These are phyloP conservation scores for Monosporascus sp. DNA, from an alignment of 2,329 filamentous ascomycete genomes.

Conservation along the genomic window DNA sequence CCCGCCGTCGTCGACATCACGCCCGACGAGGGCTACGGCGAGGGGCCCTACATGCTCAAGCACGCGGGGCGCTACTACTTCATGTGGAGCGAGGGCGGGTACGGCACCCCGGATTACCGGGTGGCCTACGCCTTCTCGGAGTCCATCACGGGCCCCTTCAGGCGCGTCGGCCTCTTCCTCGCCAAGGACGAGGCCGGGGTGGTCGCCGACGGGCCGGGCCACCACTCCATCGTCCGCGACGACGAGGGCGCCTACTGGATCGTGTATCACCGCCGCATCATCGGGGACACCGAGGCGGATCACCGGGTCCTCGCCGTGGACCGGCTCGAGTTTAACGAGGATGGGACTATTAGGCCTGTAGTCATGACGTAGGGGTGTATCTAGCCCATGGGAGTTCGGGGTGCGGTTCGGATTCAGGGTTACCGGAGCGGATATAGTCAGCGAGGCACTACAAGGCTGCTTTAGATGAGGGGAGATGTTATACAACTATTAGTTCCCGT, in stretches of 20 bases:
- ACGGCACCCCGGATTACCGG: constrained; percentile 2
- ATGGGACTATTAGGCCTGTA: not conserved
- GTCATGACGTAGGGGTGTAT: not conserved
- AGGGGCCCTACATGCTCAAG: constrained; percentile 3
- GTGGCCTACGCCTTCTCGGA: constrained; percentile 2
- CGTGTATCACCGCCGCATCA: constrained; percentile 2
- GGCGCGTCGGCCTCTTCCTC: constrained; percentile 1
- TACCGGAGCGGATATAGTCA: too few species aligned
- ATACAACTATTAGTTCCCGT: too few species aligned
- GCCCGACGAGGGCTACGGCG: constrained; percentile 2
- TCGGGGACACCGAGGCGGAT: not conserved
- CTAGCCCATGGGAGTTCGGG: too few species aligned
- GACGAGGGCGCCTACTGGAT: constrained; percentile 2
- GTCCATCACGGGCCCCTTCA: constrained; percentile 1
- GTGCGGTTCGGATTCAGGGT: too few species aligned
- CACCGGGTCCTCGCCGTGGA: constrained; percentile 1
- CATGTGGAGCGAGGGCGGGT: constrained; percentile 4
- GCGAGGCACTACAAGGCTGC: too few species aligned
- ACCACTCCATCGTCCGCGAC: constrained; percentile 1
- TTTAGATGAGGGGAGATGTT: too few species aligned
- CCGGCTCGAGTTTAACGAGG: not conserved
- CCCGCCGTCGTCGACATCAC: not conserved
- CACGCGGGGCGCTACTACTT: constrained; percentile 2
- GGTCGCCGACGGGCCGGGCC: constrained; percentile 3
- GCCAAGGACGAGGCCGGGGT: not conserved